These are phyloP conservation scores for Eimeria nieschulzi DNA, from an alignment of 169 alveolate species.

Conservation along the genomic window DNA sequence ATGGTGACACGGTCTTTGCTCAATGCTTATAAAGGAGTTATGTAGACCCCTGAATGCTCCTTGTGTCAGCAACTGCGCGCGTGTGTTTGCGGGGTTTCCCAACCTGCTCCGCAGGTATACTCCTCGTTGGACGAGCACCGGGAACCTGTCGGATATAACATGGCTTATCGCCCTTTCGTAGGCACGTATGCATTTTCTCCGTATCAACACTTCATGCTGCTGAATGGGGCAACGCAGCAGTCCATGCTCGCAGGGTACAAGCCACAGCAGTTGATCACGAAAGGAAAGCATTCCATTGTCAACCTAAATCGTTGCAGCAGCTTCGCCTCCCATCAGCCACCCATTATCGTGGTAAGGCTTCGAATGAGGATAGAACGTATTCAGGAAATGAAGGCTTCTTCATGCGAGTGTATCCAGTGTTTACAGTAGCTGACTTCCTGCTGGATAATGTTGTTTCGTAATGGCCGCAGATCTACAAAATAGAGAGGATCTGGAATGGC, in stretches of 20 bases:
- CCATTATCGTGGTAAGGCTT: slow-evolving; percentile 56
- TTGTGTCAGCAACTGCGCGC: no score
- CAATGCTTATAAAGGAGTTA: no score
- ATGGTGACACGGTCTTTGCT: no score
- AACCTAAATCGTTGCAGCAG: slow-evolving; percentile 37
- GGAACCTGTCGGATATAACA: slow-evolving; percentile 21
- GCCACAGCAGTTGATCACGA: slow-evolving; percentile 23
- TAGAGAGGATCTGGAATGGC: slow-evolving; percentile 63
- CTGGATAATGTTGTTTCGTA: background rate
- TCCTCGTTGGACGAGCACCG: slow-evolving; percentile 62
- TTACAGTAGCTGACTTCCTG: no score
- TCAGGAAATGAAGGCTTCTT: no score
- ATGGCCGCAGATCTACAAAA: slow-evolving; percentile 56
- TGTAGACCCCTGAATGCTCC: no score
- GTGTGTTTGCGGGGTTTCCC: background rate
- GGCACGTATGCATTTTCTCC: slow-evolving; percentile 23
- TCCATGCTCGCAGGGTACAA: slow-evolving; percentile 18
- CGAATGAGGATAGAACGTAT: background rate
- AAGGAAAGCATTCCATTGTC: slow-evolving; percentile 33
- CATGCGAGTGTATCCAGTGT: no score
- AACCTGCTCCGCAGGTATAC: slow-evolving; percentile 42
- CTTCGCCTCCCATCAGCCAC: slow-evolving; percentile 71
- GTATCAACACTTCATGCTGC: background rate
- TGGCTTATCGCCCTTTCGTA: slow-evolving; percentile 56
- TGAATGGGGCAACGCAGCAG: slow-evolving; percentile 11